phyloP scores from a whole-genome alignment of 2,329 filamentous ascomycete species.

The Xylariaceae sp. region DNA sequence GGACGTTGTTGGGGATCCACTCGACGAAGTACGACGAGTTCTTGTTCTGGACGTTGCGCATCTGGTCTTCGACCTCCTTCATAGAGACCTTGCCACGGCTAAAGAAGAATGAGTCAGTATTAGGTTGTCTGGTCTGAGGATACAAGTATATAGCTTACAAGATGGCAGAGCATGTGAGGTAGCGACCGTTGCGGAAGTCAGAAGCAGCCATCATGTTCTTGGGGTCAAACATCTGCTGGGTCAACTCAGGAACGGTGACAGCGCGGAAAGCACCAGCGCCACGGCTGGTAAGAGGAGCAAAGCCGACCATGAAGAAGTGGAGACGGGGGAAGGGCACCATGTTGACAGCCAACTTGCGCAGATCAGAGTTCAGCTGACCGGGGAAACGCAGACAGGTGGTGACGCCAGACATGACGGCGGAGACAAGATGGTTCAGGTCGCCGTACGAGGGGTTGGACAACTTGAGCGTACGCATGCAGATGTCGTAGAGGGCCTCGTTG shows the following conservation, averaged over 20 bases:
- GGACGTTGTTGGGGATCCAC: constrained; percentile 99
- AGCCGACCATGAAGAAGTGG: constrained; percentile 99
- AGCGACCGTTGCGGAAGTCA: constrained; percentile 99
- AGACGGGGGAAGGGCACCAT: constrained; percentile 99
- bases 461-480: constrained; percentile 99
- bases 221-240: constrained; percentile 99
- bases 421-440: constrained; percentile 99
- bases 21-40: constrained; percentile 99
- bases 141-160: constrained; percentile 59
- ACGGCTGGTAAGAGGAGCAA: constrained; percentile 94
- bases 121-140: neutral
- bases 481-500: constrained; percentile 99
- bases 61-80: constrained; percentile 99
- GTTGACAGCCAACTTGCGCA: constrained; percentile 99
- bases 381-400: constrained; percentile 99
- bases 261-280: constrained; percentile 94
- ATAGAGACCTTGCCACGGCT: constrained; percentile 98
- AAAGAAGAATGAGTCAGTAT: constrained; percentile 27
- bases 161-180: constrained; percentile 98
- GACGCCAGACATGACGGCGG: constrained; percentile 98
- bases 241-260: constrained; percentile 95
- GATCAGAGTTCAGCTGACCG: constrained; percentile 98
- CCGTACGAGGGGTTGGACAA: constrained; percentile 97
- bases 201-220: constrained; percentile 99
- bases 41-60: constrained; percentile 99